A percentile compares a stretch with the other conserved stretches of the same genome.
These are phyloP conservation scores for Trichosporon coremiiforme DNA, from an alignment of 1,284 basidiomycete genomes.

Conservation along the genomic window DNA sequence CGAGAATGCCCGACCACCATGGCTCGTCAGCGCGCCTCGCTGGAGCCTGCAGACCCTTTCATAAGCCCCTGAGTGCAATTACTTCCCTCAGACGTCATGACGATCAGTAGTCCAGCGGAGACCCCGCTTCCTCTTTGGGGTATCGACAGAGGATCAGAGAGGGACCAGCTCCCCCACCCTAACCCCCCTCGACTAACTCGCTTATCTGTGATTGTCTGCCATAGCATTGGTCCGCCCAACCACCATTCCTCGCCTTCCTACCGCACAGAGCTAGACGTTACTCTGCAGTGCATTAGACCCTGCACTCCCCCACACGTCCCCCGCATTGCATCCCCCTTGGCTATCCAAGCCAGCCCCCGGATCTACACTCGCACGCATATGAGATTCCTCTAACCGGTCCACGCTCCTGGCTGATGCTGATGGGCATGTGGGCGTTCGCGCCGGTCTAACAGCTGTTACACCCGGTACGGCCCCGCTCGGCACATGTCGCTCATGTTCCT, in stretches of 20 bases:
- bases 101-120: conserved; percentile 14
- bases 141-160: too few species aligned
- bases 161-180: neutral
- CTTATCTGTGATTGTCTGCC: neutral
- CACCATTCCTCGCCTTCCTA: neutral
- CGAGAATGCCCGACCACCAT: neutral
- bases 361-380: neutral
- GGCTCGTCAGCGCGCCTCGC: neutral
- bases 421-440: too few species aligned
- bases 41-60: neutral
- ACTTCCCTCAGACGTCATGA: conserved; percentile 7
- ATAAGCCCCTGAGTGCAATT: neutral
- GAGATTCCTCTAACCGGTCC: neutral
- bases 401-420: too few species aligned
- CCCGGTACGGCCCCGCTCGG: neutral
- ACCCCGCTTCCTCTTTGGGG: neutral
- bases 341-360: neutral
- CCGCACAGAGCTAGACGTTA: too few species aligned
- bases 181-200: conserved; percentile 15
- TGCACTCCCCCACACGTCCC: too few species aligned
- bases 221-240: neutral
- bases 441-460: neutral
- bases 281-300: too few species aligned
- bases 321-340: neutral
- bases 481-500: neutral